phyloP scores from a whole-genome alignment of 2,329 filamentous ascomycete species.

The Fusarium fujikuroi region DNA sequence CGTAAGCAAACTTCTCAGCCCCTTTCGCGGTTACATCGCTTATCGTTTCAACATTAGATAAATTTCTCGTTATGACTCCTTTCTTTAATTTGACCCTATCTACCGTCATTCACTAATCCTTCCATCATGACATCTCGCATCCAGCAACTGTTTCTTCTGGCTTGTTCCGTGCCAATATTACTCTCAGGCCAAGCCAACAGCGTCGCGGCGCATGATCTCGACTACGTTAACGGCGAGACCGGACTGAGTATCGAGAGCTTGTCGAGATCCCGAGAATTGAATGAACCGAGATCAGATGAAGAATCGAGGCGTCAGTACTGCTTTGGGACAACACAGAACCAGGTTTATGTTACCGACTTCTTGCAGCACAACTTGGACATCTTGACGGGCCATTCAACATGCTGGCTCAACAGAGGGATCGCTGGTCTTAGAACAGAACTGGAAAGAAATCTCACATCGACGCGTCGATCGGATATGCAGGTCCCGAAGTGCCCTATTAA shows the following conservation, averaged over 20 bases:
- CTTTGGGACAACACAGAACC: neutral
- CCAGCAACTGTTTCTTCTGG: neutral
- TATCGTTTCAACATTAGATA: neutral
- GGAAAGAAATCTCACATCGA: neutral
- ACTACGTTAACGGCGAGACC: neutral
- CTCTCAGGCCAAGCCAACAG: neutral
- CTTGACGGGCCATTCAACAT: neutral
- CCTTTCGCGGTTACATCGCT: neutral
- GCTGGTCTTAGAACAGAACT: neutral
- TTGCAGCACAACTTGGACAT: neutral
- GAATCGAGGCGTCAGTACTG: rapidly evolving
- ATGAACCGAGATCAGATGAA: neutral
- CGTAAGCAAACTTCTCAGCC: neutral
- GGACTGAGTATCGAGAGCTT: neutral
- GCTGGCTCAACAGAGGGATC: neutral
- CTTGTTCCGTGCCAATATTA: neutral
- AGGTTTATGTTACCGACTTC: neutral
- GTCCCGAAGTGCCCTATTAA: neutral
- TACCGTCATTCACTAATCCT: rapidly evolving
- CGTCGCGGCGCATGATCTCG: neutral
- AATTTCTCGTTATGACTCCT: neutral
- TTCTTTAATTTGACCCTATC: rapidly evolving
- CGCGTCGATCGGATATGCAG: neutral
- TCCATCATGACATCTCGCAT: neutral
- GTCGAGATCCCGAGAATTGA: rapidly evolving